Evolutionary conservation across 345 rosid genomes (phyloP).

Genomic region (Iberis pinnata): DNA sequence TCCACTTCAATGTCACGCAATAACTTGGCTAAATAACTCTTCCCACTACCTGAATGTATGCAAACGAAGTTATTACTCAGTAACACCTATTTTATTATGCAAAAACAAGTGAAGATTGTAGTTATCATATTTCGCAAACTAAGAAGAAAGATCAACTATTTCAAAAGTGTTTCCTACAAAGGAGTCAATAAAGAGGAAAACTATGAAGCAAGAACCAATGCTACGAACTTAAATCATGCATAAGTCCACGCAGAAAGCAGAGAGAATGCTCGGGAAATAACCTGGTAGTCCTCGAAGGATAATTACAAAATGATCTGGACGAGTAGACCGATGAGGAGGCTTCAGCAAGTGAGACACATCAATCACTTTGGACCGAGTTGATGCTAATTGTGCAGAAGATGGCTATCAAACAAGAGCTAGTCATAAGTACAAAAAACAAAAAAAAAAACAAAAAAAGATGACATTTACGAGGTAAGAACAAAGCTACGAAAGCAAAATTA

Average conservation of each 20-base stretch:
- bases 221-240: not conserved
- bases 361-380: constrained; percentile 43
- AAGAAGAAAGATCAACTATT: no score
- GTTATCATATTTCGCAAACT: no score
- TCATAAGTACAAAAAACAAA: constrained; percentile 23
- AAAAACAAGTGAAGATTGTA: constrained; percentile 2
- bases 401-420: constrained; percentile 28
- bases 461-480: not conserved
- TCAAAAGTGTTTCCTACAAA: no score
- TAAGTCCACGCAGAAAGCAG: no score
- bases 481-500: constrained; percentile 8
- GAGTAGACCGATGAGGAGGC: constrained; percentile 54
- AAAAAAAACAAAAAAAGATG: not conserved
- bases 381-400: constrained; percentile 29
- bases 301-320: constrained; percentile 82
- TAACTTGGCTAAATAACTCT: constrained; percentile 89
- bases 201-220: not conserved
- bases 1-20: constrained; percentile 85
- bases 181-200: no score
- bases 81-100: not conserved
- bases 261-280: constrained; percentile 17
- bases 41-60: constrained; percentile 68
- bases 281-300: constrained; percentile 95
- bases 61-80: not conserved
- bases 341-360: constrained; percentile 67